phyloP scores from a whole-genome alignment of 345 rosid species.

The Citrus glauca region DNA sequence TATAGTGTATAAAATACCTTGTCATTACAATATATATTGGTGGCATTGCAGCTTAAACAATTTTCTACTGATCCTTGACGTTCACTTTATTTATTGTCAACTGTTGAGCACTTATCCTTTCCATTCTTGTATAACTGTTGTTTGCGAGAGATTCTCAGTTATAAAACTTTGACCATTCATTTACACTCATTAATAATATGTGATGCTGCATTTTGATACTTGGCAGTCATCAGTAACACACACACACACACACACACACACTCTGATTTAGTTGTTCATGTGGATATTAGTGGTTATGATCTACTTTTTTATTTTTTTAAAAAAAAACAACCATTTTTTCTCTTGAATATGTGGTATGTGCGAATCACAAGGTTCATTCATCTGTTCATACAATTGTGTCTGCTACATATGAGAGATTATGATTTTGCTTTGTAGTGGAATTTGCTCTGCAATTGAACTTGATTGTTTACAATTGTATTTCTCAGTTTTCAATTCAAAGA shows the following conservation, averaged over 20 bases:
- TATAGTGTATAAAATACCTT: neutral
- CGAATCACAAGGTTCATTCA: neutral
- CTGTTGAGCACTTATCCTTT: neutral
- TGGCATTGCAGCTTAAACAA: neutral
- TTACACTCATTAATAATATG: neutral
- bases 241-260: too few species aligned
- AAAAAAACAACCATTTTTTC: neutral
- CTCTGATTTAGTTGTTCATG: neutral
- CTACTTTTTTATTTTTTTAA: neutral
- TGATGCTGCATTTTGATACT: neutral
- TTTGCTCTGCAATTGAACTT: neutral
- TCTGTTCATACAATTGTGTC: neutral
- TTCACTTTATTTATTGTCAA: neutral
- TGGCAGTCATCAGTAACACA: neutral
- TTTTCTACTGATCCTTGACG: neutral
- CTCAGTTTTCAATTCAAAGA: neutral
- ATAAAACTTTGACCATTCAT: neutral
- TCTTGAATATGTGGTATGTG: neutral
- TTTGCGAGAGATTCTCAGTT: neutral
- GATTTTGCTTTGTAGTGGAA: neutral
- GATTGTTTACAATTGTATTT: neutral
- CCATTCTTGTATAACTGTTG: neutral
- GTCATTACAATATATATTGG: neutral
- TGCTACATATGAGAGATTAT: too few species aligned
- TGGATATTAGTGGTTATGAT: neutral